These are phyloP conservation scores for Fonsecaea pedrosoi DNA, from an alignment of 2,329 filamentous ascomycete species.

Conservation along the genomic window DNA sequence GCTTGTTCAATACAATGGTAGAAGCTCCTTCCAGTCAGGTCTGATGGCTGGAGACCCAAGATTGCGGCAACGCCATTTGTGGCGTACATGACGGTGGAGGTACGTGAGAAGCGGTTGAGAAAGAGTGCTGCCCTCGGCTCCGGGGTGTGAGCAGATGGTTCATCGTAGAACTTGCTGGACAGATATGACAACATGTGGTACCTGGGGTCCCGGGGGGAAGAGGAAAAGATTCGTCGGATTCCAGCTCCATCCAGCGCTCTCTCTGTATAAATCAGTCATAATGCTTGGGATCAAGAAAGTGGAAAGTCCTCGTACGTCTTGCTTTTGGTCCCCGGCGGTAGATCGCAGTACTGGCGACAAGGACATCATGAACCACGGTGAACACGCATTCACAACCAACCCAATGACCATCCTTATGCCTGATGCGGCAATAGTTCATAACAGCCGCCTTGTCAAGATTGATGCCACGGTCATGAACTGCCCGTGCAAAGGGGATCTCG, in stretches of 20 bases:
- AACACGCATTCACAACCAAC: slow-evolving; percentile 87
- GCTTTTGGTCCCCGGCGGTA: slow-evolving; percentile 73
- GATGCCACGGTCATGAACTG: slow-evolving; percentile 74
- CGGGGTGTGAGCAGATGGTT: slow-evolving; percentile 63
- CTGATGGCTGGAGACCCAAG: slow-evolving; percentile 72
- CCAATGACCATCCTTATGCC: slow-evolving; percentile 72
- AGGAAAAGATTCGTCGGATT: slow-evolving; percentile 79
- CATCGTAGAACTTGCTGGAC: slow-evolving; percentile 73
- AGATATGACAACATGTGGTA: slow-evolving; percentile 90
- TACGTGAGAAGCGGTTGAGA: slow-evolving; percentile 83
- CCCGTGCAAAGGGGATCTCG: slow-evolving; percentile 76
- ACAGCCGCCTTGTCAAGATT: slow-evolving; percentile 84
- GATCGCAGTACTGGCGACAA: slow-evolving; percentile 83
- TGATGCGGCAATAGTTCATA: slow-evolving; percentile 77
- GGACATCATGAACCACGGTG: slow-evolving; percentile 84
- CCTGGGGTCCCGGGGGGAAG: slow-evolving; percentile 79
- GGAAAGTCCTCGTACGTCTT: slow-evolving; percentile 66
- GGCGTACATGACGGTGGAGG: slow-evolving; percentile 83
- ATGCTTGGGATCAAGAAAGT: slow-evolving; percentile 7
- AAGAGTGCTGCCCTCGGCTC: slow-evolving; percentile 85
- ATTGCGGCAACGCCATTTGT: slow-evolving; percentile 78
- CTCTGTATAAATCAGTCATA: slow-evolving; percentile 58
- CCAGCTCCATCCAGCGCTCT: slow-evolving; percentile 78
- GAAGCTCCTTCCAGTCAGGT: slow-evolving; percentile 78
- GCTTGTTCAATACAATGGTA: slow-evolving; percentile 84